A percentile compares a stretch with the other conserved stretches of the same genome.
Conservation (phyloP, 352 stramenopile species). For the Globisporangium canariense region DNA sequence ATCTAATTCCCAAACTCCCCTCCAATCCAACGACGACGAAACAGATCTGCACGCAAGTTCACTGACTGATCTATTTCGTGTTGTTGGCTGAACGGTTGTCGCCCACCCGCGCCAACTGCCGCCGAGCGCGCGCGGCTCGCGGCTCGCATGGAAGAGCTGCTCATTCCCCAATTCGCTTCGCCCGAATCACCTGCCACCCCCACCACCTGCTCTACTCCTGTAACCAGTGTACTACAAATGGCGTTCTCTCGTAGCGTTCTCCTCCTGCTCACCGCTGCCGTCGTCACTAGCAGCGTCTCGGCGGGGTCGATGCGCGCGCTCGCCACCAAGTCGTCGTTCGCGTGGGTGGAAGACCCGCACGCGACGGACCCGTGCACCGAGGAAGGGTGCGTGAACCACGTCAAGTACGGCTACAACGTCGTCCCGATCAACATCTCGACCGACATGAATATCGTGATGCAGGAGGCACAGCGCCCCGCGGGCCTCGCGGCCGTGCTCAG, state of each 20-base stretch:
- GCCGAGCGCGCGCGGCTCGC: not conserved
- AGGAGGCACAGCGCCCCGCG: conserved; percentile 31
- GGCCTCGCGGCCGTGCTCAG: conserved; percentile 35
- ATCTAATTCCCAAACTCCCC: not conserved
- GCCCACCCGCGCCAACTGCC: not conserved
- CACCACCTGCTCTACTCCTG: not conserved
- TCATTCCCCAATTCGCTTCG: conserved; percentile 15
- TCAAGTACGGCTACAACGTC: conserved; percentile 51
- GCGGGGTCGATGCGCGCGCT: conserved; percentile 10
- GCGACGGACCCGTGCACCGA: conserved; percentile 35
- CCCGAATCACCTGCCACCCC: conserved; percentile 6
- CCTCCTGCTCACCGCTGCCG: not conserved
- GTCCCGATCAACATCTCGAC: conserved; percentile 36
- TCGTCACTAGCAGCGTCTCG: not conserved
- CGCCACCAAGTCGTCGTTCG: conserved; percentile 23
- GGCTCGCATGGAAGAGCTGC: not conserved
- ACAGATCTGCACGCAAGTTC: not conserved
- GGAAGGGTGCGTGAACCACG: conserved; percentile 38
- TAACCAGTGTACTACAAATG: conserved; percentile 1
- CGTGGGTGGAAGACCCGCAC: conserved; percentile 41
- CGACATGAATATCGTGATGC: conserved; percentile 32
- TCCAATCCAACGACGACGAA: not conserved
- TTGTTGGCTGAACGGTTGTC: not conserved
- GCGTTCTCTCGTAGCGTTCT: not conserved
- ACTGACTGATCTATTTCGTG: too few species aligned